Percentiles rank a stretch among this genome's conserved stretches.
phyloP scores from a whole-genome alignment of 2,329 filamentous ascomycete species.

The Didymella pomorum region DNA sequence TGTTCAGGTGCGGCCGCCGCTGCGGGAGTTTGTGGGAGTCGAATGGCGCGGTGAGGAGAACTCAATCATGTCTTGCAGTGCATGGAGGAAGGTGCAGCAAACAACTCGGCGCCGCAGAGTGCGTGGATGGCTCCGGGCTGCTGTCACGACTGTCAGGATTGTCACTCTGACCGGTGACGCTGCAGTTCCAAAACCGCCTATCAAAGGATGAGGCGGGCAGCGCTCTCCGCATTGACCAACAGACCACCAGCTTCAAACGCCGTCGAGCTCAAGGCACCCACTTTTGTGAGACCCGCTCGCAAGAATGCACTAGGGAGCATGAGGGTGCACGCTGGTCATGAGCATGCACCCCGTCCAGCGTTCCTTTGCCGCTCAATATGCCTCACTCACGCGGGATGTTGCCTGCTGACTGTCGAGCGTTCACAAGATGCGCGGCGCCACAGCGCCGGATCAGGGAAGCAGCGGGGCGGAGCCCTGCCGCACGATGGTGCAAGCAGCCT shows the following conservation, averaged over 20 bases:
- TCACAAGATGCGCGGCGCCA: slow-evolving; percentile 27
- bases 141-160: background rate
- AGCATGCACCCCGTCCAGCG: background rate
- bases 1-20: slow-evolving; percentile 43
- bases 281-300: slow-evolving; percentile 2
- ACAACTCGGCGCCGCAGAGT: background rate
- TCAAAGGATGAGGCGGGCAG: background rate
- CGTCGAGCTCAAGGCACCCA: slow-evolving; percentile 27
- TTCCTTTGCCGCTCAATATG: slow-evolving; percentile 4
- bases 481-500: background rate
- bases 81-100: background rate
- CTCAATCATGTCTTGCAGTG: slow-evolving; percentile 33
- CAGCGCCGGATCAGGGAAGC: slow-evolving; percentile 20
- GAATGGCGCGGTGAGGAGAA: slow-evolving; percentile 29
- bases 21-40: slow-evolving; percentile 33
- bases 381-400: slow-evolving; percentile 27
- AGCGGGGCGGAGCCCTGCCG: slow-evolving; percentile 11
- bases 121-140: background rate
- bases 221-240: background rate
- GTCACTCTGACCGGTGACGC: background rate
- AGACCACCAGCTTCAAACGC: slow-evolving; percentile 20
- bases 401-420: slow-evolving; percentile 28
- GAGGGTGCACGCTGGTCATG: slow-evolving; percentile 13
- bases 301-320: slow-evolving; percentile 22
- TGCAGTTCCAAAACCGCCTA: background rate